phyloP scores from a whole-genome alignment of 495 filamentous ascomycete genomes.

The Podospora comata region DNA sequence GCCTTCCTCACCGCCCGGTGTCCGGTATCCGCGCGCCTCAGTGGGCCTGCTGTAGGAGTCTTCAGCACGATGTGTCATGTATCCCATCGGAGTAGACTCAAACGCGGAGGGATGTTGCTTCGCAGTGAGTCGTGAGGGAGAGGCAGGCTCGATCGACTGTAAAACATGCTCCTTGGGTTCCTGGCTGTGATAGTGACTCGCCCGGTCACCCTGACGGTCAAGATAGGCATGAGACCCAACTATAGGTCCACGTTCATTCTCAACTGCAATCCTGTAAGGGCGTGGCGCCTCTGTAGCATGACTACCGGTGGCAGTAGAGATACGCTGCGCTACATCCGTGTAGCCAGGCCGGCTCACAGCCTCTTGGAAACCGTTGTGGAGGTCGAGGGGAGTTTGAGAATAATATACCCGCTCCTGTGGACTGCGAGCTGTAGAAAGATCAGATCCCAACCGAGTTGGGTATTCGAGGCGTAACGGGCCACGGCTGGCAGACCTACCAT shows the following conservation, averaged over 20 bases:
- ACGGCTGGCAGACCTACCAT: slow-evolving; percentile 13
- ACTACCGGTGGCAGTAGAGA: neutral
- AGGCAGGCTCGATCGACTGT: slow-evolving; percentile 41
- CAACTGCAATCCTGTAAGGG: slow-evolving; percentile 7
- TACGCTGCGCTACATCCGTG: slow-evolving; percentile 7
- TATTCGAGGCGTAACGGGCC: slow-evolving; percentile 9
- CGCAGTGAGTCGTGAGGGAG: slow-evolving; percentile 16
- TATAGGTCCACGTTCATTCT: slow-evolving; percentile 17
- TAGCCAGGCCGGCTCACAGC: slow-evolving; percentile 1
- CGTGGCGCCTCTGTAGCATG: slow-evolving; percentile 6
- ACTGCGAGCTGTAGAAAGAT: neutral
- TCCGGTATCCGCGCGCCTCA: slow-evolving; percentile 5
- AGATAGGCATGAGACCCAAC: slow-evolving; percentile 20
- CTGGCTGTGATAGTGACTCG: slow-evolving; percentile 21
- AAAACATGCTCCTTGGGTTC: slow-evolving; percentile 41
- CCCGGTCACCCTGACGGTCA: slow-evolving; percentile 15
- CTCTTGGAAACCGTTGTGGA: neutral
- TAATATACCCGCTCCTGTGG: slow-evolving; percentile 9
- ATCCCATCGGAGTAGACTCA: neutral
- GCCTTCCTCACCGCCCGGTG: slow-evolving; percentile 16
- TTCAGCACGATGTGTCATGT: neutral
- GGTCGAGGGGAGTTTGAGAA: neutral
- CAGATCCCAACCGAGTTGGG: slow-evolving; percentile 1
- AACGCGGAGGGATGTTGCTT: slow-evolving; percentile 7
- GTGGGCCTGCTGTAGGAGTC: neutral